These are phyloP conservation scores for Dothideomycetes sp. DNA, from an alignment of 2,329 filamentous ascomycete genomes.

Conservation along the genomic window DNA sequence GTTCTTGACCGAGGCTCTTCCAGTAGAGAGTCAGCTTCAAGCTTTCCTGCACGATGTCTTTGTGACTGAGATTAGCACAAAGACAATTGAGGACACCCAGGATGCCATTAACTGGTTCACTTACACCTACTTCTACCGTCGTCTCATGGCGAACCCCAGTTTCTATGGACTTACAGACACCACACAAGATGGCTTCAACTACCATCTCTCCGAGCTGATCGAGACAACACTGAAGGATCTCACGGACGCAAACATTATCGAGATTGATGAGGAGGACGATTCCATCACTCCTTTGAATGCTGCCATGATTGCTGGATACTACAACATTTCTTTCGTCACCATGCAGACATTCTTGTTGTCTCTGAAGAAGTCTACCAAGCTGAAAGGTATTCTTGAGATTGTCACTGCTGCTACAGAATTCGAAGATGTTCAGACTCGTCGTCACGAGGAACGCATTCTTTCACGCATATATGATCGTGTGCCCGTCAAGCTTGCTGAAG, in stretches of 20 bases:
- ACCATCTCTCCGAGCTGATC: slow-evolving; percentile 87
- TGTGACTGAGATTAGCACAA: slow-evolving; percentile 92
- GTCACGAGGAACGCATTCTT: slow-evolving; percentile 81
- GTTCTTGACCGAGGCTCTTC: slow-evolving; percentile 90
- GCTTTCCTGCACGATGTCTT: slow-evolving; percentile 91
- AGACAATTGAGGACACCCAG: slow-evolving; percentile 89
- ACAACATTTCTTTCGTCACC: slow-evolving; percentile 98
- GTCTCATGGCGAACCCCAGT: slow-evolving; percentile 87
- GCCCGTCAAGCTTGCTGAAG: slow-evolving; percentile 88
- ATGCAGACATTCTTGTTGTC: slow-evolving; percentile 98
- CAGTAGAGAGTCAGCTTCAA: slow-evolving; percentile 89
- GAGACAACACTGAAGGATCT: slow-evolving; percentile 88
- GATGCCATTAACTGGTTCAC: slow-evolving; percentile 98
- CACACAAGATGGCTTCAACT: slow-evolving; percentile 86
- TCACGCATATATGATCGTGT: slow-evolving; percentile 89
- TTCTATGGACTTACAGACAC: slow-evolving; percentile 88
- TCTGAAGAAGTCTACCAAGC: slow-evolving; percentile 76
- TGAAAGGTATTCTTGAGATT: slow-evolving; percentile 95
- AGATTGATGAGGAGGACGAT: slow-evolving; percentile 86
- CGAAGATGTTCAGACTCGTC: slow-evolving; percentile 84
- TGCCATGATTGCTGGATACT: slow-evolving; percentile 97
- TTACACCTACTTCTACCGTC: slow-evolving; percentile 96
- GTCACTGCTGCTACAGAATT: slow-evolving; percentile 96
- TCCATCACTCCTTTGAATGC: slow-evolving; percentile 82
- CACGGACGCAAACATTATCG: slow-evolving; percentile 86